Evolutionary conservation across 352 stramenopile species (phyloP).

Genomic region (Globisporangium middletonii): DNA sequence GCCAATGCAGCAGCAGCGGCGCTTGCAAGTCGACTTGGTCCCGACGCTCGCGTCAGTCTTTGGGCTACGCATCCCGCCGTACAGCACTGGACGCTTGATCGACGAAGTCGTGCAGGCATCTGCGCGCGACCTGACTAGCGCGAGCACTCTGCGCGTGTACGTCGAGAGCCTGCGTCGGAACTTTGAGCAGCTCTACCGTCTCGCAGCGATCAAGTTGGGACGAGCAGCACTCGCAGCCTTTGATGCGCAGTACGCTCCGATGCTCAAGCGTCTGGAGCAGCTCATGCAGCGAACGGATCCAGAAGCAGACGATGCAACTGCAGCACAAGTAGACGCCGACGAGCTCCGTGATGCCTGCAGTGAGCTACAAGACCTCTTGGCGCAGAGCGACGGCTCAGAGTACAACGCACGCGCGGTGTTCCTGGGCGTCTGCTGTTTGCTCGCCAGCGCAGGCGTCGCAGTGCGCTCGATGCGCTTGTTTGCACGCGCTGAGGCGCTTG

Average conservation of each 20-base stretch:
- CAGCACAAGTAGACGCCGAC: slow-evolving; percentile 1
- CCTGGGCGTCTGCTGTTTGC: slow-evolving; percentile 29
- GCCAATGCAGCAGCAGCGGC: slow-evolving; percentile 15
- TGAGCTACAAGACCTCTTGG: slow-evolving; percentile 42
- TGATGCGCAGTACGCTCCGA: slow-evolving; percentile 22
- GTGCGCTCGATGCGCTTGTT: slow-evolving; percentile 7
- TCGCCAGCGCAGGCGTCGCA: slow-evolving; percentile 19
- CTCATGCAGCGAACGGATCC: slow-evolving; percentile 4
- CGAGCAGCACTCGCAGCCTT: slow-evolving; percentile 17
- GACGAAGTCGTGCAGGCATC: slow-evolving; percentile 45
- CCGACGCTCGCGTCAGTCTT: slow-evolving; percentile 78
- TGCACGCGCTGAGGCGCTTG: neutral
- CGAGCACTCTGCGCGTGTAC: neutral
- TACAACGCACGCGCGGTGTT: slow-evolving; percentile 45
- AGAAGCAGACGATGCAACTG: neutral
- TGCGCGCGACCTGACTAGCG: neutral
- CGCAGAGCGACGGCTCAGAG: slow-evolving; percentile 68
- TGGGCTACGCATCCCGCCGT: slow-evolving; percentile 53
- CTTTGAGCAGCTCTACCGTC: slow-evolving; percentile 45
- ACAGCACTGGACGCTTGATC: slow-evolving; percentile 65
- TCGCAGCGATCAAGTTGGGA: slow-evolving; percentile 49
- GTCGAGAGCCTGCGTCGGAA: slow-evolving; percentile 44
- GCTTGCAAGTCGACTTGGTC: slow-evolving; percentile 76
- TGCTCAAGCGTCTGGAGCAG: slow-evolving; percentile 14
- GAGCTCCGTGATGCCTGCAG: slow-evolving; percentile 31